A percentile compares a stretch with the other conserved stretches of the same genome.
These are phyloP conservation scores for Trichosporon coremiiforme DNA, from an alignment of 1,284 basidiomycete species.

Conservation along the genomic window DNA sequence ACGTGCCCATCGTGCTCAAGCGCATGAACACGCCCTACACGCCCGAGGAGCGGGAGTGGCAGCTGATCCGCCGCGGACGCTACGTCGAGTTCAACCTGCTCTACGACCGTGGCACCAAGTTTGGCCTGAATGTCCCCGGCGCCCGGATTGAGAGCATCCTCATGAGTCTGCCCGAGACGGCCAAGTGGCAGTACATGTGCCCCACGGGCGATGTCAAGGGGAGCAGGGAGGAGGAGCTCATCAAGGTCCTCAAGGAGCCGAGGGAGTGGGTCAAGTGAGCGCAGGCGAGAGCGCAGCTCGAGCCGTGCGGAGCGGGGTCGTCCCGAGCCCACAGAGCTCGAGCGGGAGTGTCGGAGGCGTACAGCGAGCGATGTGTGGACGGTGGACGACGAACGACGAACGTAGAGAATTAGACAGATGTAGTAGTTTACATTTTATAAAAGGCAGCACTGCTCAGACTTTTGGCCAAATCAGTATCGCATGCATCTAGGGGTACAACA, in stretches of 20 bases:
- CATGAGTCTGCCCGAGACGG: constrained; percentile 85
- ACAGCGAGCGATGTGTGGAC: too few relatives aligned
- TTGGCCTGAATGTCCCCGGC: constrained; percentile 86
- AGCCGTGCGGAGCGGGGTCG: too few relatives aligned
- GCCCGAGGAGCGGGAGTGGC: constrained; percentile 75
- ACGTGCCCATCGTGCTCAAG: constrained; percentile 75
- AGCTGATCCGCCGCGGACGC: constrained; percentile 80
- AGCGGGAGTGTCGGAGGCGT: too few relatives aligned
- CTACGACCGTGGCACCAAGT: constrained; percentile 69
- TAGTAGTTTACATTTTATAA: constrained; percentile 12
- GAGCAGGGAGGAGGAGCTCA: constrained; percentile 70
- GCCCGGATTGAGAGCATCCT: constrained; percentile 90
- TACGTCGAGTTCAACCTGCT: constrained; percentile 96
- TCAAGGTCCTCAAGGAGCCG: constrained; percentile 70
- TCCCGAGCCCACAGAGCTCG: too few relatives aligned
- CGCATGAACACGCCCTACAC: constrained; percentile 64
- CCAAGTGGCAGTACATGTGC: constrained; percentile 91
- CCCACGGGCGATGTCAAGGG: constrained; percentile 70
- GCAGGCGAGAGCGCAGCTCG: neutral
- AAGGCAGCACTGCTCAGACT: neutral
- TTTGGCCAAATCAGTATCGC: neutral
- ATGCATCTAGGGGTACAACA: constrained; percentile 13
- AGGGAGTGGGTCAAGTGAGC: constrained; percentile 64
- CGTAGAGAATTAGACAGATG: constrained; percentile 13
- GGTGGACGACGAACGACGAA: too few relatives aligned